Percentiles rank a stretch among this genome's conserved stretches.
These are phyloP conservation scores for Aspergillus hancockii DNA, from an alignment of 495 filamentous ascomycete genomes.

Conservation along the genomic window DNA sequence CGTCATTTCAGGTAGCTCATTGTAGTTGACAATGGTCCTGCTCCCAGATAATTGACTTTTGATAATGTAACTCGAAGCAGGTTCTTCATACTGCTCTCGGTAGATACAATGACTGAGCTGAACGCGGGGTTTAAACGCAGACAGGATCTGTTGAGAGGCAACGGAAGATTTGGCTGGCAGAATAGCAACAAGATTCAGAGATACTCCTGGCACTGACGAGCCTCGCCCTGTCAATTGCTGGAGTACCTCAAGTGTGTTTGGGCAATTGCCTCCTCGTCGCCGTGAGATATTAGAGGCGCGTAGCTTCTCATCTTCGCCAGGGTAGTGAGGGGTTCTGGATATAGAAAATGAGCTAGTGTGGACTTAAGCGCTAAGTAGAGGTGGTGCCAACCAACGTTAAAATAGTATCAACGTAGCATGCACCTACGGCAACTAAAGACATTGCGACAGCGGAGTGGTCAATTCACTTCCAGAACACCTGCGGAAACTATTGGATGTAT, in stretches of 20 bases:
- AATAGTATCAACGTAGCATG: slow-evolving; percentile 70
- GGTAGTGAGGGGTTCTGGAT: slow-evolving; percentile 63
- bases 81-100: slow-evolving; percentile 53
- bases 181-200: slow-evolving; percentile 43
- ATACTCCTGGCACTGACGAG: slow-evolving; percentile 7
- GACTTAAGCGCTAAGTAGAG: slow-evolving; percentile 9
- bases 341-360: slow-evolving; percentile 10
- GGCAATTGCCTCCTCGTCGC: slow-evolving; percentile 72
- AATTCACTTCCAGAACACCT: neutral
- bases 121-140: slow-evolving; percentile 43
- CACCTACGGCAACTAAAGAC: slow-evolving; percentile 59
- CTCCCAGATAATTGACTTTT: slow-evolving; percentile 58
- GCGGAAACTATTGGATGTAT: neutral
- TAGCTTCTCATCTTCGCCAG: slow-evolving; percentile 69
- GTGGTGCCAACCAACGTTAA: slow-evolving; percentile 52
- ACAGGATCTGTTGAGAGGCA: slow-evolving; percentile 38
- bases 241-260: slow-evolving; percentile 70
- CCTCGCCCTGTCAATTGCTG: slow-evolving; percentile 52
- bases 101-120: slow-evolving; percentile 59
- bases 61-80: slow-evolving; percentile 72
- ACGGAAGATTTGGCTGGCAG: slow-evolving; percentile 43
- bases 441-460: slow-evolving; percentile 8
- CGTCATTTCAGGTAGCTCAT: slow-evolving; percentile 66
- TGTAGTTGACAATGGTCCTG: slow-evolving; percentile 71
- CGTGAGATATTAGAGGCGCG: slow-evolving; percentile 58